phyloP scores from a whole-genome alignment of 208 protist species.

The Endotrypanum monterogeii region DNA sequence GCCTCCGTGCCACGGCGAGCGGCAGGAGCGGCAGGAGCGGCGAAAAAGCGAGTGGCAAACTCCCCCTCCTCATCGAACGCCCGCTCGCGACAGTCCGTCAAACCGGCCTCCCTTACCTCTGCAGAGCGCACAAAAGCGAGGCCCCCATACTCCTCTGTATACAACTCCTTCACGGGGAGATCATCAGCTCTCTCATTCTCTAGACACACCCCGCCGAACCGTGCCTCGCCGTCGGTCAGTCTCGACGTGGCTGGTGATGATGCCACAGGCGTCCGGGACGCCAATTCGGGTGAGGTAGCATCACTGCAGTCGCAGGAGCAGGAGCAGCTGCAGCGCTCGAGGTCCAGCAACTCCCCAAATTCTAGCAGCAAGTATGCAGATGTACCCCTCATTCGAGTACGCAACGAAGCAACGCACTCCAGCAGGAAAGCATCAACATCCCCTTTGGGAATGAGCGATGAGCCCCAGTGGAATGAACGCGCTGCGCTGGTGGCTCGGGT shows the following conservation, averaged over 20 bases:
- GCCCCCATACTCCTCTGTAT: not conserved
- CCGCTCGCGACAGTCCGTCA: conserved; percentile 10
- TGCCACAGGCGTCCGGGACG: not conserved
- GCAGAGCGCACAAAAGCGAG: not conserved
- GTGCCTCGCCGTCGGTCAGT: not conserved
- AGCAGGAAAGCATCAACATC: not conserved
- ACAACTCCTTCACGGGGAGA: not conserved
- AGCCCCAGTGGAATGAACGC: conserved; percentile 14
- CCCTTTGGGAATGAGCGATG: too few relatives aligned
- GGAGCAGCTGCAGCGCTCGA: not conserved
- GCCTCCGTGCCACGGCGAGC: not conserved
- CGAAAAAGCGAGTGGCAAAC: not conserved
- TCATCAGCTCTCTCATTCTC: not conserved
- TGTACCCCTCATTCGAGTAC: not conserved
- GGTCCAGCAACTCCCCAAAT: not conserved
- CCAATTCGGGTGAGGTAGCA: not conserved
- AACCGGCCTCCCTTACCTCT: not conserved
- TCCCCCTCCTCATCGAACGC: not conserved
- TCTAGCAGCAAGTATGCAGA: not conserved
- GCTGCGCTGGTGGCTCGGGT: conserved; percentile 37
- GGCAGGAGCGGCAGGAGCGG: not conserved
- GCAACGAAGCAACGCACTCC: not conserved
- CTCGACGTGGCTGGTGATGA: not conserved
- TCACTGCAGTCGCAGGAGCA: too few relatives aligned
- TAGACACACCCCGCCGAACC: not conserved